Percentiles rank a stretch among this genome's conserved stretches.
phyloP scores from a whole-genome alignment of 768 basidiomycete genomes.

The Rhizopogon salebrosus region DNA sequence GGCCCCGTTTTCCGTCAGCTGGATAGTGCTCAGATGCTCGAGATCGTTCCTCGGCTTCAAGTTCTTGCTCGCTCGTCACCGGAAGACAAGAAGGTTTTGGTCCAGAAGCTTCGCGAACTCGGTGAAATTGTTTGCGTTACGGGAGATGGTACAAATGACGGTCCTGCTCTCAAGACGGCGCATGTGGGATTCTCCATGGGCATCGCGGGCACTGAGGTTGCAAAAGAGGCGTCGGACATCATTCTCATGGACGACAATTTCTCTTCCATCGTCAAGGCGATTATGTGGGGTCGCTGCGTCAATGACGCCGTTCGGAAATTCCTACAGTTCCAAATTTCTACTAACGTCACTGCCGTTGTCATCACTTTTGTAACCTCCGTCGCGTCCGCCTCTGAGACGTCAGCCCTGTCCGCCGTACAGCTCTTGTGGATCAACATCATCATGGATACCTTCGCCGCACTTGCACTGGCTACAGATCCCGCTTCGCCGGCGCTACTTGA shows the following conservation, averaged over 20 bases:
- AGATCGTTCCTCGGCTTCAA: constrained; percentile 87
- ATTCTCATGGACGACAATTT: constrained; percentile 99
- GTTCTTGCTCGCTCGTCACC: constrained; percentile 97
- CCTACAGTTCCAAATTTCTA: constrained; percentile 91
- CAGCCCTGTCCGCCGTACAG: constrained; percentile 94
- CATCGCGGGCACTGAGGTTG: constrained; percentile 94
- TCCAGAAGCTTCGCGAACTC: constrained; percentile 78
- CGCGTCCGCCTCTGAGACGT: constrained; percentile 65
- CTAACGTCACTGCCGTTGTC: constrained; percentile 93
- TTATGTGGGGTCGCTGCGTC: constrained; percentile 99
- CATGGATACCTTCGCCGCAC: constrained; percentile 98
- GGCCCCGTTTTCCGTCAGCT: constrained; percentile 90
- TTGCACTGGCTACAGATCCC: constrained; percentile 96
- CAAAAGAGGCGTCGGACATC: constrained; percentile 98
- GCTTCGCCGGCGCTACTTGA: constrained; percentile 76
- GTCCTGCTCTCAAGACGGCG: constrained; percentile 91
- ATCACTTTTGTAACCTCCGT: constrained; percentile 92
- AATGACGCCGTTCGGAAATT: constrained; percentile 98
- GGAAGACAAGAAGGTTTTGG: constrained; percentile 92
- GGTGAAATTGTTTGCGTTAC: constrained; percentile 95
- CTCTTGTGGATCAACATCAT: constrained; percentile 98
- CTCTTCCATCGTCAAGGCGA: constrained; percentile 91
- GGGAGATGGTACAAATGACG: constrained; percentile 98
- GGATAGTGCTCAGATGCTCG: constrained; percentile 60
- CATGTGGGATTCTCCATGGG: constrained; percentile 98